Evolutionary conservation across 2,329 filamentous ascomycete species (phyloP), one percentile per base, ranked within the genome.

Genomic region (Aspergillus fischeri): DNA sequence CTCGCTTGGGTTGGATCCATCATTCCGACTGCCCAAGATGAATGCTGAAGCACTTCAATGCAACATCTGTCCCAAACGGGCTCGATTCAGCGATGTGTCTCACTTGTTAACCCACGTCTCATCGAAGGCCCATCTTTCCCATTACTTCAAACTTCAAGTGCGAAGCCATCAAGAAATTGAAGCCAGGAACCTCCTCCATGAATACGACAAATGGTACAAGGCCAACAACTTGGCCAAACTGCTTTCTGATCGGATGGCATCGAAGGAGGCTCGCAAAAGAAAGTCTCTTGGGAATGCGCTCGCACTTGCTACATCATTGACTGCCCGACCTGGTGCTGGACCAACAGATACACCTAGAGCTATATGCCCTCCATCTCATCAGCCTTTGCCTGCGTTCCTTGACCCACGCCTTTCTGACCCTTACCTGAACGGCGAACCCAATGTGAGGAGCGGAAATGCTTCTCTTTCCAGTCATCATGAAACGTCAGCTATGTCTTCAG

Each of bases 21-120:
- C 52, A 38, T 63, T 24, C 55, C 55, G 60, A 57, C 58, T 54
- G 52, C 63, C 54, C 60, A 65, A 60, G 49, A 78, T 77, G 75
- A 71, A 73, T 64, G 62, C 64, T 47, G 87, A 92, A 58, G 86
- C 89, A 56, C 84, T 97, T 51, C 77, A 85, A 65, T 97, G 93
- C 83, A 86, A 82, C 68, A 87, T 96, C 64, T 97, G 93, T 72
- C 88, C 89, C 38, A 90, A 88, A 64, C 83, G 83, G 59, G 90
- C 91, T 42, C 83, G 77, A 29, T 97, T 97, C 76, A 96, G 91
- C 55, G 93, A 97, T 74, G 81, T 92, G 48, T 96, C 92, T 35
- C 93, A 97, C 73, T 80, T 97, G 41, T 84, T 97, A 69, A 97
- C 93, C 11, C 93, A 97, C 70, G 85, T 97, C 60, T 86, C 89